Percentiles rank a stretch among this genome's conserved stretches.
Conservation (phyloP, 2,329 filamentous ascomycete genomes). For the Botrytis deweyae region DNA sequence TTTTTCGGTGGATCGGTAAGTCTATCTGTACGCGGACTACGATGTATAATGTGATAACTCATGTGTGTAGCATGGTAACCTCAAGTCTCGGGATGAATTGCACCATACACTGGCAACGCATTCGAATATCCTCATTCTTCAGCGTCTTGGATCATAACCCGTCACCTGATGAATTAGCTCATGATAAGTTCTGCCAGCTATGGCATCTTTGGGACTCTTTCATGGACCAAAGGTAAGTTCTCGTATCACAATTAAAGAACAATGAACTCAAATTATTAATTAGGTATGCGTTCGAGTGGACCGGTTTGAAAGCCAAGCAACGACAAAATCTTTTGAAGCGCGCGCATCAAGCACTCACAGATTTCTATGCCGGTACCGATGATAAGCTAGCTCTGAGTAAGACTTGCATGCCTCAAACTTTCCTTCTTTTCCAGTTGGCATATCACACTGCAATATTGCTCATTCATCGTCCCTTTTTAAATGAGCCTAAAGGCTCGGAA, state of each 20-base stretch:
- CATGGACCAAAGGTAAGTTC: slow-evolving; percentile 26
- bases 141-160: slow-evolving; percentile 1
- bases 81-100: slow-evolving; percentile 28
- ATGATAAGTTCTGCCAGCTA: slow-evolving; percentile 23
- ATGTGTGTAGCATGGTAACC: slow-evolving; percentile 21
- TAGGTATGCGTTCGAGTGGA: slow-evolving; percentile 6
- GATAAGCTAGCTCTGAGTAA: slow-evolving; percentile 4
- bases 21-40: neutral
- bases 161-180: slow-evolving; percentile 24
- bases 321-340: slow-evolving; percentile 1
- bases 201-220: slow-evolving; percentile 30
- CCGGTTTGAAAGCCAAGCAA: neutral
- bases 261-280: neutral
- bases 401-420: slow-evolving; percentile 9
- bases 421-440: slow-evolving; percentile 8
- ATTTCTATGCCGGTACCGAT: neutral
- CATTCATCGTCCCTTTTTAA: neutral
- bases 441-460: slow-evolving; percentile 7
- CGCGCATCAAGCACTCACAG: slow-evolving; percentile 2
- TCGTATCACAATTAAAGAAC: neutral
- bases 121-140: slow-evolving; percentile 20
- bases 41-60: neutral
- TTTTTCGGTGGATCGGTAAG: slow-evolving; percentile 27
- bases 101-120: slow-evolving; percentile 27
- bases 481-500: slow-evolving; percentile 3